phyloP scores from a whole-genome alignment of 768 basidiomycete genomes.

The Suillus ampliporus region DNA sequence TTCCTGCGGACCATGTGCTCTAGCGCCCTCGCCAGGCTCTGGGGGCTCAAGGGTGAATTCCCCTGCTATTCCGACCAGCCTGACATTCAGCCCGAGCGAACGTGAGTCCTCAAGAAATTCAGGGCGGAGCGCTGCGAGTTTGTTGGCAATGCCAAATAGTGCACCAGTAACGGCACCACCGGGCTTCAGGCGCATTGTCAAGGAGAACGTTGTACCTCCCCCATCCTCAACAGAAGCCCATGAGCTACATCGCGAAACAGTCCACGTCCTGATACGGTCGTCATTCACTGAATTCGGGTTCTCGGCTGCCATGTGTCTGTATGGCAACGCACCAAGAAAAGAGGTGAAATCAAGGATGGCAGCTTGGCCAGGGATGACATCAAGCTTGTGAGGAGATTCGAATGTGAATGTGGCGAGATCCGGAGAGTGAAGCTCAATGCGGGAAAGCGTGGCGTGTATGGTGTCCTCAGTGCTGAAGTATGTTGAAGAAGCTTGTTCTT shows the following conservation, averaged over 20 bases:
- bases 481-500: conserved; percentile 43
- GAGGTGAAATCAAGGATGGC: conserved; percentile 59
- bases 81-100: conserved; percentile 45
- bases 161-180: conserved; percentile 60
- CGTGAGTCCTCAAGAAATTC: conserved; percentile 48
- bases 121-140: conserved; percentile 44
- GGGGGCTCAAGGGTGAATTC: conserved; percentile 46
- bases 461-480: conserved; percentile 34
- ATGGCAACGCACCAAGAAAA: conserved; percentile 52
- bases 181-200: conserved; percentile 64
- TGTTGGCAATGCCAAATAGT: conserved; percentile 54
- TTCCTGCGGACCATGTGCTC: not conserved
- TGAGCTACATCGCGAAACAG: conserved; percentile 46
- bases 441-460: conserved; percentile 35
- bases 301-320: conserved; percentile 60
- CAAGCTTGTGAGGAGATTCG: conserved; percentile 39
- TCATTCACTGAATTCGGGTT: conserved; percentile 61
- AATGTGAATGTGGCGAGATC: conserved; percentile 63
- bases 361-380: conserved; percentile 54
- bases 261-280: conserved; percentile 71
- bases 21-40: conserved; percentile 2
- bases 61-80: conserved; percentile 58
- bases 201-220: conserved; percentile 33
- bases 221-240: conserved; percentile 18
- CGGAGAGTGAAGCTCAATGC: conserved; percentile 48